Evolutionary conservation across 495 filamentous ascomycete species (phyloP).

Genomic region (Coniosporium apollinis): DNA sequence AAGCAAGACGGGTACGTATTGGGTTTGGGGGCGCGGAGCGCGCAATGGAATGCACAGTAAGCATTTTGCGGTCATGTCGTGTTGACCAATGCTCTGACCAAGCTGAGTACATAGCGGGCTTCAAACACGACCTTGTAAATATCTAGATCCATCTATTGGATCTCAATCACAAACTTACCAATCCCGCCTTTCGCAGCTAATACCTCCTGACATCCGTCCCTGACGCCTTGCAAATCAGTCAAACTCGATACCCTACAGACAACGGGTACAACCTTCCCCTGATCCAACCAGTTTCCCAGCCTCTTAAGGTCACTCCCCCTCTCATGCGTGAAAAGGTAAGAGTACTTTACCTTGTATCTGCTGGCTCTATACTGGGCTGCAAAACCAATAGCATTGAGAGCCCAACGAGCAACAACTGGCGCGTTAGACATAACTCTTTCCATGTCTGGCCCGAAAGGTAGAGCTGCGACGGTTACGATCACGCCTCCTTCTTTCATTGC

Average conservation of each 20-base stretch:
- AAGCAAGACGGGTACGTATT: neutral
- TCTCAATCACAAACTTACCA: constrained; percentile 36
- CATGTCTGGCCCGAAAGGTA: constrained; percentile 22
- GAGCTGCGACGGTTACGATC: constrained; percentile 26
- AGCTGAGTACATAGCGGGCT: neutral
- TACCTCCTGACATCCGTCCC: constrained; percentile 29
- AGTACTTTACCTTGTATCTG: constrained; percentile 25
- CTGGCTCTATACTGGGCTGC: constrained; percentile 13
- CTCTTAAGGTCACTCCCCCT: constrained; percentile 27
- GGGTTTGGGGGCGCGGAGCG: neutral
- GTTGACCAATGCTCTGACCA: neutral
- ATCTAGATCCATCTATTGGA: constrained; percentile 7
- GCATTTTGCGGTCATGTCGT: neutral
- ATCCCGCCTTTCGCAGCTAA: constrained; percentile 35
- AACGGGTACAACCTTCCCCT: constrained; percentile 29
- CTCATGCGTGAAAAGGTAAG: constrained; percentile 24
- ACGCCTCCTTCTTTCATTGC: constrained; percentile 25
- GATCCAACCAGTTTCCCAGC: constrained; percentile 27
- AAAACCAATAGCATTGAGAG: constrained; percentile 24
- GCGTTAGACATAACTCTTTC: constrained; percentile 21
- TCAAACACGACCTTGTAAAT: neutral
- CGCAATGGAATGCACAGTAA: neutral
- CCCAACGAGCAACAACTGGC: constrained; percentile 19
- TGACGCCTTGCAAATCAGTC: constrained; percentile 30
- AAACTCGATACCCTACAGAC: constrained; percentile 26